Evolutionary conservation across 352 stramenopile genomes (phyloP).

Genomic region (Globisporangium takayamanum): DNA sequence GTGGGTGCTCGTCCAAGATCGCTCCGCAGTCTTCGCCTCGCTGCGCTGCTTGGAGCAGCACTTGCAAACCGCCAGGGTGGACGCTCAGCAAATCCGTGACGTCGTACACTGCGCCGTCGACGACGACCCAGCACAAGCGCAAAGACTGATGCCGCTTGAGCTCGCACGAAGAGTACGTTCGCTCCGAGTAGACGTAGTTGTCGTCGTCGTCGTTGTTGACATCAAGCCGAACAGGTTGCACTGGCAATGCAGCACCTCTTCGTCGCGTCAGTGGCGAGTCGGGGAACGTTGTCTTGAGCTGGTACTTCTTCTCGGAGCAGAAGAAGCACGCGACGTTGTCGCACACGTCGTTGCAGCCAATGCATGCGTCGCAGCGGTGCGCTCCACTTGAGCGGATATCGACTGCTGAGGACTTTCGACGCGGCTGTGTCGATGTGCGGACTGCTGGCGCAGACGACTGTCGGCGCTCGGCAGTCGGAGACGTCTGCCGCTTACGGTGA

Average conservation of each 20-base stretch:
- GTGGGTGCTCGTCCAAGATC: slow-evolving; percentile 52
- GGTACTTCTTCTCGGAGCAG: slow-evolving; percentile 71
- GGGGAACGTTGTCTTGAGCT: slow-evolving; percentile 44
- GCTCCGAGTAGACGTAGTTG: slow-evolving; percentile 10
- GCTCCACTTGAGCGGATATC: slow-evolving; percentile 12
- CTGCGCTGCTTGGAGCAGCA: slow-evolving; percentile 46
- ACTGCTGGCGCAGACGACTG: not conserved
- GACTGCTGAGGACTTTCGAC: not conserved
- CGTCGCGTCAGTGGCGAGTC: slow-evolving; percentile 10
- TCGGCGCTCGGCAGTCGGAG: not conserved
- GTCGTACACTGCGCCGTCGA: slow-evolving; percentile 87
- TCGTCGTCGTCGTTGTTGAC: not conserved
- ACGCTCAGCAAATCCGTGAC: slow-evolving; percentile 83
- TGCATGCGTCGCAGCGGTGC: slow-evolving; percentile 65
- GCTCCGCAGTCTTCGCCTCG: slow-evolving; percentile 44
- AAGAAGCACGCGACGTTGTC: slow-evolving; percentile 55
- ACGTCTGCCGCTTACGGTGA: not conserved
- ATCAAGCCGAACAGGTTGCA: too few relatives aligned
- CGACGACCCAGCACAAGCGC: slow-evolving; percentile 89
- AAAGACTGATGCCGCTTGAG: slow-evolving; percentile 71
- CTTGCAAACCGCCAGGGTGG: slow-evolving; percentile 82
- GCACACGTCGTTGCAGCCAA: slow-evolving; percentile 75
- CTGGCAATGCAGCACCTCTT: not conserved
- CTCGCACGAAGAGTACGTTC: slow-evolving; percentile 86
- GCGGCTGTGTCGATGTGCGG: not conserved